Percentiles rank a stretch among this genome's conserved stretches.
Evolutionary conservation across 306 rosid genomes (phyloP).

Genomic region (Gillenia trifoliata): DNA sequence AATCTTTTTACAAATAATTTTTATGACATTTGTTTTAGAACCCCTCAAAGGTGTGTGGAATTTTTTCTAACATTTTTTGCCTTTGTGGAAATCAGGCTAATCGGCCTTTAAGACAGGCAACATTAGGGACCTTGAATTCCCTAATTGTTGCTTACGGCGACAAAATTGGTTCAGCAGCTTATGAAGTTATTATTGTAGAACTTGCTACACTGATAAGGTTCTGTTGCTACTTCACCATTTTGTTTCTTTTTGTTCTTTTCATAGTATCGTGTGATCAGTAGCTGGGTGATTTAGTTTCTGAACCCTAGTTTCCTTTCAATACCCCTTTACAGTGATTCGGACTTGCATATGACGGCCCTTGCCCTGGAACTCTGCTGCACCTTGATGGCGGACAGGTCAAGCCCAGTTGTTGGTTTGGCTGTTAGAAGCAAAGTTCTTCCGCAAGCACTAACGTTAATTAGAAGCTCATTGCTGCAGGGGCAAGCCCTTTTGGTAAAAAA

Average conservation of each 20-base stretch:
- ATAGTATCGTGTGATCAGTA: background rate
- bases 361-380: slow-evolving; percentile 97
- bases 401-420: slow-evolving; percentile 81
- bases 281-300: slow-evolving; percentile 16
- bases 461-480: slow-evolving; percentile 96
- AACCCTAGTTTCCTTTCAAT: slow-evolving; percentile 9
- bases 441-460: slow-evolving; percentile 82
- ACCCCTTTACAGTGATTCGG: slow-evolving; percentile 76
- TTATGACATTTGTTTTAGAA: background rate
- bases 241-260: background rate
- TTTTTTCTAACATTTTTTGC: slow-evolving; percentile 44
- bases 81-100: slow-evolving; percentile 70
- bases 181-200: slow-evolving; percentile 74
- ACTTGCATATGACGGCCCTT: slow-evolving; percentile 99
- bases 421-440: slow-evolving; percentile 98
- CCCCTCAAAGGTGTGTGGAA: background rate
- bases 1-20: background rate
- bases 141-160: slow-evolving; percentile 94
- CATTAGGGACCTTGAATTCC: slow-evolving; percentile 91
- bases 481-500: slow-evolving; percentile 79
- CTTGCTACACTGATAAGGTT: slow-evolving; percentile 90
- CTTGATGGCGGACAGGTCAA: slow-evolving; percentile 92
- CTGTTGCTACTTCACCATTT: slow-evolving; percentile 12
- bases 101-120: slow-evolving; percentile 92
- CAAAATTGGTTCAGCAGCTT: slow-evolving; percentile 83